phyloP scores from a whole-genome alignment of 1,284 basidiomycete species.

The Porodaedalea pini region DNA sequence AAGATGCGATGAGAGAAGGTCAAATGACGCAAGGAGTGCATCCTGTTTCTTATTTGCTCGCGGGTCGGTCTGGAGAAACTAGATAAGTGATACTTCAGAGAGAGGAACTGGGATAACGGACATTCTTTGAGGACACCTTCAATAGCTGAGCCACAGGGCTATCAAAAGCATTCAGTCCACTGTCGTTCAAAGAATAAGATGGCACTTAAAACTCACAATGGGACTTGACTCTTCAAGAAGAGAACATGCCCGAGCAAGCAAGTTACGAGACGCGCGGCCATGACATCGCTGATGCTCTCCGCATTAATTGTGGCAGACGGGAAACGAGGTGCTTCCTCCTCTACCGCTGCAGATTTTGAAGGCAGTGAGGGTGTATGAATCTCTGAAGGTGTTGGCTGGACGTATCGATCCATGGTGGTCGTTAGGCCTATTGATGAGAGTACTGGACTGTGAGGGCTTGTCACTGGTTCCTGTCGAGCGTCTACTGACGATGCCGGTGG shows the following conservation, averaged over 20 bases:
- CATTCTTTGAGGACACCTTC: conserved; percentile 42
- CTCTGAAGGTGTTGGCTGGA: no score
- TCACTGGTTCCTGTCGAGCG: no score
- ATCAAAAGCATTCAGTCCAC: not conserved
- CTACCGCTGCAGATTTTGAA: not conserved
- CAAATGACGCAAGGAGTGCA: conserved; percentile 60
- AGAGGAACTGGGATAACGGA: conserved; percentile 22
- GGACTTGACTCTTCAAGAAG: conserved; percentile 72
- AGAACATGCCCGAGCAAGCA: conserved; percentile 62
- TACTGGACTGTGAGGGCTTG: no score
- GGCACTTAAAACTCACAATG: conserved; percentile 51
- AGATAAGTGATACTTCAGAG: not conserved
- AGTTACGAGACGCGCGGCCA: conserved; percentile 58
- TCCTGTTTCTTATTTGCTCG: conserved; percentile 53
- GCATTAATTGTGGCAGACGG: conserved; percentile 48
- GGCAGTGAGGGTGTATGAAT: not conserved
- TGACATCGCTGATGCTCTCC: conserved; percentile 47
- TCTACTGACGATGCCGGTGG: not conserved
- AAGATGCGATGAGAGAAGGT: conserved; percentile 68
- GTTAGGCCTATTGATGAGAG: no score
- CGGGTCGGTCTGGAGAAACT: conserved; percentile 35
- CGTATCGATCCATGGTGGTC: no score
- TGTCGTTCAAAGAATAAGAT: not conserved
- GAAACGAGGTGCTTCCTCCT: conserved; percentile 21
- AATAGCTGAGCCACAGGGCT: conserved; percentile 64